A percentile compares a stretch with the other conserved stretches of the same genome.
phyloP scores from a whole-genome alignment of 2,329 filamentous ascomycete genomes.

The Bisporella sp. region DNA sequence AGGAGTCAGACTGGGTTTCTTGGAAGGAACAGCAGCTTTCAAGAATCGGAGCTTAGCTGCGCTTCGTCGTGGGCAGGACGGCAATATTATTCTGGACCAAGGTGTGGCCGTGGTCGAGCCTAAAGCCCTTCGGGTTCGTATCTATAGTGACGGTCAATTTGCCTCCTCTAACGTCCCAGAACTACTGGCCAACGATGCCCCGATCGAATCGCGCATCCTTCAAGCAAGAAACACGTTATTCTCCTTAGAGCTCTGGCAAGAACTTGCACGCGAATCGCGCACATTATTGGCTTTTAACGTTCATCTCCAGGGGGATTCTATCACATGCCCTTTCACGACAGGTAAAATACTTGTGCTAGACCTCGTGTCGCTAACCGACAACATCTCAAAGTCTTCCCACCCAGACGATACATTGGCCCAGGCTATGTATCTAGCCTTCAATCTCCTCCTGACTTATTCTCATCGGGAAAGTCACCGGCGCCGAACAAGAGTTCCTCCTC shows the following conservation, averaged over 20 bases:
- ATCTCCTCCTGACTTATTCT: slow-evolving; percentile 70
- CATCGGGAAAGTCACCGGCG: slow-evolving; percentile 69
- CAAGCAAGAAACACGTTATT: slow-evolving; percentile 74
- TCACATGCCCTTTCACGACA: slow-evolving; percentile 48
- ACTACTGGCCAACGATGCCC: slow-evolving; percentile 47
- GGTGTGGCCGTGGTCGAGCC: slow-evolving; percentile 38
- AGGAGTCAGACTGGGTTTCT: slow-evolving; percentile 83
- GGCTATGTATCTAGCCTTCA: slow-evolving; percentile 57
- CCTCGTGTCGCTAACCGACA: slow-evolving; percentile 54
- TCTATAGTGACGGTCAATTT: slow-evolving; percentile 49
- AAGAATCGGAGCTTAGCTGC: slow-evolving; percentile 72
- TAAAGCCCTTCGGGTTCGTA: slow-evolving; percentile 59
- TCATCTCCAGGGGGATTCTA: slow-evolving; percentile 40
- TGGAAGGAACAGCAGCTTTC: slow-evolving; percentile 56
- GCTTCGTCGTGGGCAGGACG: slow-evolving; percentile 66
- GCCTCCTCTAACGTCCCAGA: slow-evolving; percentile 49
- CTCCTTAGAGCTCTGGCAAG: slow-evolving; percentile 83
- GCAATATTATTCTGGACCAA: slow-evolving; percentile 67
- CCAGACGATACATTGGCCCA: slow-evolving; percentile 52
- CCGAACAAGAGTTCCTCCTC: slow-evolving; percentile 57
- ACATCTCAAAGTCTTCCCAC: slow-evolving; percentile 25
- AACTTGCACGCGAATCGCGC: slow-evolving; percentile 77
- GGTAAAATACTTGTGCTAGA: slow-evolving; percentile 58
- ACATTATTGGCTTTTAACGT: slow-evolving; percentile 66
- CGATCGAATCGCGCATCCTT: slow-evolving; percentile 62